Evolutionary conservation across 2,329 filamentous ascomycete species (phyloP), one percentile per base, ranked within the genome.

Genomic region (Coniella vitis): DNA sequence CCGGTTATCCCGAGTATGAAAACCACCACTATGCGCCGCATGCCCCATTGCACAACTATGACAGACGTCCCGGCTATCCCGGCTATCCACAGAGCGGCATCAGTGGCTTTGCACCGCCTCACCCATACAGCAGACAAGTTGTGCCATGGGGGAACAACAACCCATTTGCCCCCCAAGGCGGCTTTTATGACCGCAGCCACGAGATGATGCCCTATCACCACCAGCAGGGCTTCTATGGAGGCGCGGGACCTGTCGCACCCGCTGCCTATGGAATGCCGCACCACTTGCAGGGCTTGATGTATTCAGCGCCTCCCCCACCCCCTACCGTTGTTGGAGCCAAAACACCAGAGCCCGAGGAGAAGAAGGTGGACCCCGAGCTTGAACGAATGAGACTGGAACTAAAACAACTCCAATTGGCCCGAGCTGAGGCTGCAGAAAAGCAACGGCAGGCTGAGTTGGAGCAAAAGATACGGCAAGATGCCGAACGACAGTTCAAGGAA

Each of bases 331-430:
- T 58, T 13, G 60, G 55, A n/a, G 50, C 61, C 7, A 61, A 67
- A 4, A 71, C 73, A 4, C 69, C 71, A 2, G 65, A 68, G 1
- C 66, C 60, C 0, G 47, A 54, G 9, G 57, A 61, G 29, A 65
- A 69, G 57, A 68, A 69, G 49, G 65, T 66, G 13, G 47, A 84
- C 46, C 72, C 76, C 2, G 76, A 84, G 48, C 80, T 80, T 57
- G 69, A 84, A 54, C 70, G 70, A n/a, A 73, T 84, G 49, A 75
- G 83, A 53, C 73, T 78, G 54, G 75, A 84, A 56, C 64, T 87
- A 14, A 70, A 73, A 12, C 65, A 67, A 9, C 69, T 78, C 38
- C 71, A 78, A 53, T 66, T 63, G 4, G 69, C 69, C 25, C 65
- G 73, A 49, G 71, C 69, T 25, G 67, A 64, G 54, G 68, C 66